Evolutionary conservation across 2,329 filamentous ascomycete species (phyloP).

Genomic region (Fusarium annulatum): DNA sequence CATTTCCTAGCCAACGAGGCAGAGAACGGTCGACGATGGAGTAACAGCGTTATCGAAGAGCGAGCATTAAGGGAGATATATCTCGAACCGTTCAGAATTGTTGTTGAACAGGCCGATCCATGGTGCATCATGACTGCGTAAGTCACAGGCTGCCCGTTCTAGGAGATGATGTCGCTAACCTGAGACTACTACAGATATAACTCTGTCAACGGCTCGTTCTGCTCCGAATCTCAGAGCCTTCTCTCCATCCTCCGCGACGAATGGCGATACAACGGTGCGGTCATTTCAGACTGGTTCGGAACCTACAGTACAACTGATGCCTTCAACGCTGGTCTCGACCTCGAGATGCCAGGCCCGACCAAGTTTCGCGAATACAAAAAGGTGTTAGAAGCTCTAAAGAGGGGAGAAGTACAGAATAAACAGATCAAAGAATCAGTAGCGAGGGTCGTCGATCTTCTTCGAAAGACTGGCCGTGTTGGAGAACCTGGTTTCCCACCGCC

Average conservation of each 20-base stretch:
- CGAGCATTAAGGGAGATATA: background rate
- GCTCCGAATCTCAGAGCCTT: background rate
- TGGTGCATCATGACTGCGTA: background rate
- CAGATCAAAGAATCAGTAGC: background rate
- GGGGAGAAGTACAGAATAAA: background rate
- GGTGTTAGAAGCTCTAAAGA: background rate
- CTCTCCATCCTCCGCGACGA: background rate
- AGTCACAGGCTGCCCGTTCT: no score
- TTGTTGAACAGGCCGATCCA: background rate
- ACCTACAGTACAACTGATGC: background rate
- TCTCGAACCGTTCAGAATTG: background rate
- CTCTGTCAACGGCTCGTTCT: background rate
- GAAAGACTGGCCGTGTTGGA: background rate
- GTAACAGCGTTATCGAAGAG: background rate
- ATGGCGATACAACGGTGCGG: background rate
- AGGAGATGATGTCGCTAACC: accelerated
- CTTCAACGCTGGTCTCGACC: background rate
- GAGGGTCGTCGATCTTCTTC: background rate
- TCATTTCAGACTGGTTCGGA: background rate
- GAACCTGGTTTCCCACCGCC: background rate
- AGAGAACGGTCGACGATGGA: background rate
- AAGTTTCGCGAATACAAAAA: background rate
- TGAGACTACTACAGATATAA: background rate
- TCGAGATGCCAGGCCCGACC: background rate
- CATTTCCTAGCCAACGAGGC: background rate